Evolutionary conservation across 805 yeast genomes (phyloP).

Genomic region (Starmerella lactis-condensi): DNA sequence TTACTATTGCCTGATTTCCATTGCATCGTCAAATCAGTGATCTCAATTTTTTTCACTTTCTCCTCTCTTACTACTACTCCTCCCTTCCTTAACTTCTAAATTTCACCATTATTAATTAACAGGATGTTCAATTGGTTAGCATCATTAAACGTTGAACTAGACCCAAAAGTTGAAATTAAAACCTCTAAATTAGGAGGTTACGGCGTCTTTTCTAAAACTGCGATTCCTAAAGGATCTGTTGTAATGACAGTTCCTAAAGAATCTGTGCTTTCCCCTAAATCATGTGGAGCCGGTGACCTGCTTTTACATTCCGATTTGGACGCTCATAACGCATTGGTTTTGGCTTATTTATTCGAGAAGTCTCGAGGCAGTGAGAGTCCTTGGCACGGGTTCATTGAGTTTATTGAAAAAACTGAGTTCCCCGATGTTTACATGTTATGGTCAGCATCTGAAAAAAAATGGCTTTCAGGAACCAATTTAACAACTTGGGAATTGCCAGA

Average conservation of each 20-base stretch:
- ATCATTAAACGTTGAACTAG: conserved; percentile 41
- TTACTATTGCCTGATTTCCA: too few species aligned
- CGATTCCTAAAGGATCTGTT: conserved; percentile 24
- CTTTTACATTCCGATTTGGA: too few species aligned
- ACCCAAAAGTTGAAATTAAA: conserved; percentile 30
- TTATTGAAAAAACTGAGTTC: conserved; percentile 26
- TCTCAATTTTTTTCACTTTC: too few species aligned
- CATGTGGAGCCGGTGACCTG: conserved; percentile 34
- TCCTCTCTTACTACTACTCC: too few species aligned
- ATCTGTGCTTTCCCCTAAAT: conserved; percentile 21
- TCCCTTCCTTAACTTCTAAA: too few species aligned
- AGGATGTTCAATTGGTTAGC: too few species aligned
- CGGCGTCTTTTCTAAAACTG: conserved; percentile 47
- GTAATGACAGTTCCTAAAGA: conserved; percentile 22
- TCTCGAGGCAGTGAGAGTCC: conserved; percentile 47
- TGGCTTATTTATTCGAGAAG: conserved; percentile 57
- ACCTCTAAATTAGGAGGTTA: conserved; percentile 42
- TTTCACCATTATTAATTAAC: too few species aligned
- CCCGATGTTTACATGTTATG: conserved; percentile 47
- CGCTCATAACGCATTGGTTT: conserved; percentile 26
- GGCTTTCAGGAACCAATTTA: conserved; percentile 43
- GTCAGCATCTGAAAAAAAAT: conserved; percentile 31
- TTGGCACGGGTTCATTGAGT: conserved; percentile 49
- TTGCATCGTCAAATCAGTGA: too few species aligned
- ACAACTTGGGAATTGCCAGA: conserved; percentile 38